Evolutionary conservation across 2,329 filamentous ascomycete genomes (phyloP), one percentile per base, ranked within the genome.

Genomic region (Xylaria arbuscula): DNA sequence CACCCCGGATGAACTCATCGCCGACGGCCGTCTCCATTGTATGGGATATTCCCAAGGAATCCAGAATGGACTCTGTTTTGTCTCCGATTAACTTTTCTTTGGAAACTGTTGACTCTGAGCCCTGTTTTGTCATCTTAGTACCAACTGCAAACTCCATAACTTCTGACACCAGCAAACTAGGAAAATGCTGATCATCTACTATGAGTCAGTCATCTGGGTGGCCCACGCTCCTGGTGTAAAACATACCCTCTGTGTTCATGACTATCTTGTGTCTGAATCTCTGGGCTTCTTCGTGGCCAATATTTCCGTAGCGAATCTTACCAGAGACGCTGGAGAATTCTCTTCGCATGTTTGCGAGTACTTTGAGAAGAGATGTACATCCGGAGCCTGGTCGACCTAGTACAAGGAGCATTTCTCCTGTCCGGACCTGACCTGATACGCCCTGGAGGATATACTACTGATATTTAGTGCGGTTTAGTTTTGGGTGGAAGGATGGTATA

Each of bases 161-260:
- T 70, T 90, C 84, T 59, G 87, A 86, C 15, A 93, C 91, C 0
- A 87, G 90, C 51, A 93, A 79, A 1, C 89, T 89, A 0, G 91
- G 87, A 70, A 91, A 92, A 77, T 93, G 90, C 1, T 91, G 79
- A 74, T 93, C 90, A 57, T 83, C 81, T 78, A 94, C 92, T 36
- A 19, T 19, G 3, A 36, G n/a, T 54, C n/a, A 54, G 51, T 54
- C 22, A 54, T 36, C 50, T 19, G 17, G 24, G 17, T 10, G 11
- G 54, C 22, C 19, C 13, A n/a, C 2, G 4, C 5, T n/a, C 17
- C 3, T 22, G 22, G 54, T 6, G 7, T 32, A n/a, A 3, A 57
- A 6, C 2, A 13, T 42, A 57, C 54, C 38, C 42, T 54, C 51
- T 19, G 51, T 54, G 19, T 54, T 54, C 51, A 54, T 54, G n/a